A percentile compares a stretch with the other conserved stretches of the same genome.
Evolutionary conservation across 345 rosid genomes (phyloP).

Genomic region (Erysimum cheiranthoides): DNA sequence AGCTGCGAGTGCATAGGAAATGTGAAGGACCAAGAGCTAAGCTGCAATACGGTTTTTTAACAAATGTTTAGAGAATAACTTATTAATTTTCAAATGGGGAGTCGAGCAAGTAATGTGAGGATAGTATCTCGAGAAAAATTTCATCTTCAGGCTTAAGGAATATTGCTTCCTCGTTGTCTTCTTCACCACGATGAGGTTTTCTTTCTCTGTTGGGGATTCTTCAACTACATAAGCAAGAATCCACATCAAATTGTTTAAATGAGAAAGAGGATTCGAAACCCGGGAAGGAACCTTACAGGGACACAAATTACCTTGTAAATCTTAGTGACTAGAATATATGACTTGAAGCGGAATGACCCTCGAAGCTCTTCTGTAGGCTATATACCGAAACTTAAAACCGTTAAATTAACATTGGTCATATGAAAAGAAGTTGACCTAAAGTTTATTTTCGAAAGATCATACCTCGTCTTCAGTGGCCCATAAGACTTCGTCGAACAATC

Average conservation of each 20-base stretch:
- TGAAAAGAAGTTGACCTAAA: not conserved
- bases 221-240: slow-evolving; percentile 51
- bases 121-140: slow-evolving; percentile 65
- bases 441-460: not conserved
- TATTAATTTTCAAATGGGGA: not conserved
- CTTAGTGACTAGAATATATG: not conserved
- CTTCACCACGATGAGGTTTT: slow-evolving; percentile 43
- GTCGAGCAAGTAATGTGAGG: not conserved
- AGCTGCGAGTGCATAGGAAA: slow-evolving; percentile 61
- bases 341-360: not conserved
- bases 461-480: not conserved
- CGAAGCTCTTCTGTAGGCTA: not conserved
- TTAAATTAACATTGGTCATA: not conserved
- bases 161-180: slow-evolving; percentile 51
- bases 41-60: slow-evolving; percentile 55
- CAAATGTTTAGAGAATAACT: slow-evolving; percentile 13
- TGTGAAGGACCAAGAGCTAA: slow-evolving; percentile 75
- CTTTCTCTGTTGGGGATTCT: slow-evolving; percentile 51
- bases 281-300: not conserved
- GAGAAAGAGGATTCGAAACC: not conserved
- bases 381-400: not conserved
- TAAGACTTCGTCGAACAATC: not conserved
- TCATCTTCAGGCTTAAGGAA: slow-evolving; percentile 83
- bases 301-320: not conserved
- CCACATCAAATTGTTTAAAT: not conserved